Evolutionary conservation across 2,329 filamentous ascomycete species (phyloP).

Genomic region (Diaporthe batatas): DNA sequence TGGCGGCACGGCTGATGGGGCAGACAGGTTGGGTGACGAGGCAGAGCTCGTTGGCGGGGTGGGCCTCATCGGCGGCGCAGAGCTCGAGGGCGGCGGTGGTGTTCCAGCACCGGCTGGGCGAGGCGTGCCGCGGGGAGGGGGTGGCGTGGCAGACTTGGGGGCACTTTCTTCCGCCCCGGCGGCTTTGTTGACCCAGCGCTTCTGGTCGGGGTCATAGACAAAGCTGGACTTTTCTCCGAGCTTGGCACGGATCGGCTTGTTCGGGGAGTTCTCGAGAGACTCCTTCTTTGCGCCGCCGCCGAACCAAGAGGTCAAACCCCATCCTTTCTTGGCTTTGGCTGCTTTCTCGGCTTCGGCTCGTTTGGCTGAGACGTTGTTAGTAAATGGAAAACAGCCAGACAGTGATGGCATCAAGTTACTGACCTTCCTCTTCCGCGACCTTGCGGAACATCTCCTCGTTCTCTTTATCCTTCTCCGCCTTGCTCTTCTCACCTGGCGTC

Average conservation of each 20-base stretch:
- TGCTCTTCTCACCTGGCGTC: slow-evolving; percentile 69
- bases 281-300: slow-evolving; percentile 75
- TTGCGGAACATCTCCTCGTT: slow-evolving; percentile 89
- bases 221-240: slow-evolving; percentile 94
- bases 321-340: slow-evolving; percentile 73
- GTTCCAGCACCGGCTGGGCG: slow-evolving; percentile 64
- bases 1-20: slow-evolving; percentile 52
- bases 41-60: slow-evolving; percentile 40
- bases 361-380: slow-evolving; percentile 63
- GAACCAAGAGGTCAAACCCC: slow-evolving; percentile 90
- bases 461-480: slow-evolving; percentile 79
- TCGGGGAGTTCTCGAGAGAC: slow-evolving; percentile 60
- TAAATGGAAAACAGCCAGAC: slow-evolving; percentile 40
- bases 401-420: slow-evolving; percentile 49
- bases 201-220: slow-evolving; percentile 94
- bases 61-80: slow-evolving; percentile 36
- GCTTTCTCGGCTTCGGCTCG: slow-evolving; percentile 67
- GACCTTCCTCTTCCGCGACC: slow-evolving; percentile 82
- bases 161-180: slow-evolving; percentile 73
- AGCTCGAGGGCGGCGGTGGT: slow-evolving; percentile 60
- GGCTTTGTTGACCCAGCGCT: slow-evolving; percentile 99
- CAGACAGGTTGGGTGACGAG: slow-evolving; percentile 43
- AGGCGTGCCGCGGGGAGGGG: slow-evolving; percentile 77
- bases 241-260: slow-evolving; percentile 88
- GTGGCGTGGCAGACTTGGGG: slow-evolving; percentile 77